A percentile compares a stretch with the other conserved stretches of the same genome.
phyloP scores from a whole-genome alignment of 108 stramenopile species.

The Nannochloropsis granulata region DNA sequence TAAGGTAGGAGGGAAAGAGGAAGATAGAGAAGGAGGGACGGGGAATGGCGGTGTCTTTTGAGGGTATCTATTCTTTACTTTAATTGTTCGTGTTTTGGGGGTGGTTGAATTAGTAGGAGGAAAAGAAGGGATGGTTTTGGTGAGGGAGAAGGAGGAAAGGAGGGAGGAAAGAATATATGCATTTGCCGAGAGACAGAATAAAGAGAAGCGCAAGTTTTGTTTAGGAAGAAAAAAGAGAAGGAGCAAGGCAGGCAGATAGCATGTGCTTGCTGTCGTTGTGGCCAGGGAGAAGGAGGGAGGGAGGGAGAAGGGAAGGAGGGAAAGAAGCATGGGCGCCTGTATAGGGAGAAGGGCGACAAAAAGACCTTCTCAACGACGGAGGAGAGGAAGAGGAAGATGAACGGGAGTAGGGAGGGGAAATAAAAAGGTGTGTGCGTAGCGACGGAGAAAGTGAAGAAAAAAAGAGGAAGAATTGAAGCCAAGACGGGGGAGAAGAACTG shows the following conservation, averaged over 20 bases:
- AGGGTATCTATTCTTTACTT: not conserved
- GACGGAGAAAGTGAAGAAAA: not conserved
- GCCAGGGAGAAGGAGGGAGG: not conserved
- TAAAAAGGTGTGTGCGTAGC: not conserved
- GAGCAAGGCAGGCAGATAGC: not conserved
- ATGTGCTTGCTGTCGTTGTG: too few species aligned
- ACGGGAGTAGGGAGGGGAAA: not conserved
- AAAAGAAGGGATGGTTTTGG: not conserved
- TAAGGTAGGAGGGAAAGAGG: not conserved
- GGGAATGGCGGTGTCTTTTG: not conserved
- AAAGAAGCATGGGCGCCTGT: not conserved
- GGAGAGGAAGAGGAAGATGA: constrained; percentile 1
- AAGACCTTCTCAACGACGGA: not conserved
- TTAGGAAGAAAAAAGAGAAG: not conserved
- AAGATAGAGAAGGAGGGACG: not conserved
- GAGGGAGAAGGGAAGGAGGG: not conserved
- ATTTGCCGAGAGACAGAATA: not conserved
- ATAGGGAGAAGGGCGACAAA: not conserved
- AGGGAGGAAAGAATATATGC: not conserved
- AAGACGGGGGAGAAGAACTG: not conserved
- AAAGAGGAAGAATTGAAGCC: not conserved
- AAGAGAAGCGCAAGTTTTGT: not conserved
- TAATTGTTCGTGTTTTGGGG: not conserved
- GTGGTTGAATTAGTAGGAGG: not conserved
- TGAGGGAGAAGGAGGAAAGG: not conserved